A percentile compares a stretch with the other conserved stretches of the same genome.
phyloP scores from a whole-genome alignment of 306 rosid genomes.

The Fragaria nilgerrensis region DNA sequence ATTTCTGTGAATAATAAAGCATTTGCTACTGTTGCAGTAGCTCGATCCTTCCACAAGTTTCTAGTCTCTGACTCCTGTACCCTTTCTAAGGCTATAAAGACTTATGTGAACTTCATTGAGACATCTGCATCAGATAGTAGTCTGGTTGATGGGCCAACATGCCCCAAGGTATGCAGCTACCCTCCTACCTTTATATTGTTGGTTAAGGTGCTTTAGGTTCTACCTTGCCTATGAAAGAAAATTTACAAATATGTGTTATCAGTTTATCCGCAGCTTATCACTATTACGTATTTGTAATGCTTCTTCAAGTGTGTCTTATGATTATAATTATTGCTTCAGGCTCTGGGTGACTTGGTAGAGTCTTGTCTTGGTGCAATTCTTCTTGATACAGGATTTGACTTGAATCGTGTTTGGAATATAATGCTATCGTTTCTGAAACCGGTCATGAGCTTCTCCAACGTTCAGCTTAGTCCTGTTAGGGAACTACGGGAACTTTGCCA shows the following conservation, averaged over 20 bases:
- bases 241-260: background rate
- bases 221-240: background rate
- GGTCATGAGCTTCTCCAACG: conserved; percentile 61
- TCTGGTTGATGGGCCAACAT: conserved; percentile 53
- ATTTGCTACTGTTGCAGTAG: conserved; percentile 80
- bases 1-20: conserved; percentile 73
- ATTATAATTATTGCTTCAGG: conserved; percentile 50
- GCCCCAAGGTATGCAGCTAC: conserved; percentile 68
- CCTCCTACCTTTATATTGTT: background rate
- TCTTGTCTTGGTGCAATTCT: conserved; percentile 91
- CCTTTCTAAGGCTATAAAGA: conserved; percentile 55
- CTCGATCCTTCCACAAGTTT: conserved; percentile 57
- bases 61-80: conserved; percentile 58
- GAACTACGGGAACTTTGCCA: conserved; percentile 83
- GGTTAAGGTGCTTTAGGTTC: background rate
- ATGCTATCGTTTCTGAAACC: conserved; percentile 78
- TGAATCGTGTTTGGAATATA: conserved; percentile 63
- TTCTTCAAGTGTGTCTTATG: conserved; percentile 10
- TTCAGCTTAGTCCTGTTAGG: conserved; percentile 76
- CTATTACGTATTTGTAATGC: background rate
- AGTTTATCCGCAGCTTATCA: background rate
- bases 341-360: conserved; percentile 85
- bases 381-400: conserved; percentile 81
- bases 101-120: conserved; percentile 49
- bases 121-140: conserved; percentile 23